Evolutionary conservation across 345 rosid genomes (phyloP), one percentile per base, ranked within the genome.

Genomic region (Gossypium raimondii): DNA sequence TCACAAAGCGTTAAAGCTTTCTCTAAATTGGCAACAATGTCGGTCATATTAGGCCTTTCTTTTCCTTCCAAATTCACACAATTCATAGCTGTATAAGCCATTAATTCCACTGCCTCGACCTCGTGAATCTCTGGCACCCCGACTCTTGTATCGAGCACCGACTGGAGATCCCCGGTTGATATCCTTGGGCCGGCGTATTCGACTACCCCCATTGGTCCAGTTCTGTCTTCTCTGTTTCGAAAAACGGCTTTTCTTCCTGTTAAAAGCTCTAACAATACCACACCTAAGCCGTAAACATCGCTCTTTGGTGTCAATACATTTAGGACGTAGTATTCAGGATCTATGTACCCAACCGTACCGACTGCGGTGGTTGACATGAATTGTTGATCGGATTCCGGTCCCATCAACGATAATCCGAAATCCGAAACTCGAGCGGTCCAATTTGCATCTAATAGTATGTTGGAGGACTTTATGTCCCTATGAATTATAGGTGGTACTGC

Each of bases 401-500:
- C 83, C 84, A 84, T 71, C 11, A 88, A 69, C 13, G 94, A 88
- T 58, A 88, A 70, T 51, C 94, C 94, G 7, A 89, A 86, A 78
- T 89, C 92, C 0, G 94, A 89, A 1, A 89, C 86, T 73, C 70
- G 85, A n/a, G 92, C 92, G 0, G 83, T 82, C 89, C 87, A 86
- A 70, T 85, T 82, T 18, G 79, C 51, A 47, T 88, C 92, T 1
- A 89, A 62, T 8, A 89, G 82, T 57, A 89, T 89, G 27, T 88
- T 89, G 7, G 94, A 88, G 4, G 94, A 87, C 84, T 89, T 89
- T 75, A 89, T 87, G 81, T 89, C 94, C 73, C 94, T 79, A 62
- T 89, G 94, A 77, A 89, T 87, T 57, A 89, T 84, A 3, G 87
- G 87, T 2, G 90, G 94, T 18, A 89, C 87, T 10, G 90, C 91